Conservation (phyloP, 371 early-diverging fungal species). For the Mucor mucedo region DNA sequence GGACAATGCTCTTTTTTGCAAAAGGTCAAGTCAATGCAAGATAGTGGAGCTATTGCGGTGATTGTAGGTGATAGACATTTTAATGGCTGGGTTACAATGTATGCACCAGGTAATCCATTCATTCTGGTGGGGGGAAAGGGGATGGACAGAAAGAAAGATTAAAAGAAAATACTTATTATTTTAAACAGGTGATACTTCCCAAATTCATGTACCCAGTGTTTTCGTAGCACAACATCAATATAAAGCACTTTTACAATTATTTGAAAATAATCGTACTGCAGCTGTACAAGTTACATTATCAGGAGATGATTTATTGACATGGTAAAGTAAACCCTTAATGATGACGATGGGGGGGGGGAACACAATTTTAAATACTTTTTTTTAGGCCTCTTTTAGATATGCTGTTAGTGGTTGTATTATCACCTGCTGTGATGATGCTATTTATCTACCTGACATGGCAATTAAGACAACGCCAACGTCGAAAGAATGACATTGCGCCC, state of each 20-base stretch:
- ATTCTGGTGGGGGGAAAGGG: neutral
- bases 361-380: neutral
- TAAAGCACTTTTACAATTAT: slow-evolving; percentile 51
- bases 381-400: slow-evolving; percentile 73
- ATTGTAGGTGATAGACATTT: slow-evolving; percentile 87
- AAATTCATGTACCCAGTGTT: slow-evolving; percentile 79
- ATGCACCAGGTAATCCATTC: slow-evolving; percentile 70
- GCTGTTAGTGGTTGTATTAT: slow-evolving; percentile 71
- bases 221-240: slow-evolving; percentile 80
- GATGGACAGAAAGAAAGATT: neutral
- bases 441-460: slow-evolving; percentile 79
- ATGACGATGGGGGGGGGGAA: neutral
- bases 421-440: slow-evolving; percentile 77
- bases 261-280: slow-evolving; percentile 32
- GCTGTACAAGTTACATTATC: slow-evolving; percentile 50
- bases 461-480: slow-evolving; percentile 64
- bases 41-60: slow-evolving; percentile 84
- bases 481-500: slow-evolving; percentile 79
- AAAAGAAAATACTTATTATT: slow-evolving; percentile 13
- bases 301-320: slow-evolving; percentile 51
- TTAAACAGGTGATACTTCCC: slow-evolving; percentile 70
- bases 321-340: slow-evolving; percentile 32
- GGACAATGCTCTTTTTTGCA: slow-evolving; percentile 89
- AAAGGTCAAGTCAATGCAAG: slow-evolving; percentile 89
- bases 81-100: slow-evolving; percentile 88